A percentile compares a stretch with the other conserved stretches of the same genome.
Evolutionary conservation across 2,329 filamentous ascomycete species (phyloP).

Genomic region (Venturia carpophila): DNA sequence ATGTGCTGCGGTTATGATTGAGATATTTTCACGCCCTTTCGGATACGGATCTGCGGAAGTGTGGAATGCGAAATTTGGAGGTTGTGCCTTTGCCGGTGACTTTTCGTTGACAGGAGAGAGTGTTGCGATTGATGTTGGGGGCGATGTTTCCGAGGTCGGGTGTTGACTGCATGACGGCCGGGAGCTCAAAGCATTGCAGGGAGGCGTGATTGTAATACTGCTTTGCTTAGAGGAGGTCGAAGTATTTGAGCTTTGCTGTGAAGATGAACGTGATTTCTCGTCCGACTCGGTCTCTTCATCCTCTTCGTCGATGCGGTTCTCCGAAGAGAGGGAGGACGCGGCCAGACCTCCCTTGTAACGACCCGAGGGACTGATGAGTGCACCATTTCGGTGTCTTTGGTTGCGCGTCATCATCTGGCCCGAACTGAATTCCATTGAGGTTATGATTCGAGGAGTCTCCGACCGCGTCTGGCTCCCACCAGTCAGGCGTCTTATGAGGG

Average conservation of each 20-base stretch:
- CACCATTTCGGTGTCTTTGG: neutral
- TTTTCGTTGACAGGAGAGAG: neutral
- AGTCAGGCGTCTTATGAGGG: conserved; percentile 2
- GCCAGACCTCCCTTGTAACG: neutral
- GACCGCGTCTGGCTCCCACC: neutral
- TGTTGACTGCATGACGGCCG: neutral
- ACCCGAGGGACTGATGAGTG: neutral
- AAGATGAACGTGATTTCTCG: conserved; percentile 8
- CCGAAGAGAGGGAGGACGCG: neutral
- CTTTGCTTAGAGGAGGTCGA: conserved; percentile 4
- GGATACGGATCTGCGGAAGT: neutral
- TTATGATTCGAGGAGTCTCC: neutral
- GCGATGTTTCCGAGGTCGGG: neutral
- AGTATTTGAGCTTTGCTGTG: conserved; percentile 8
- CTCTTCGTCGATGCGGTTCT: conserved; percentile 10
- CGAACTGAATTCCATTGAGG: neutral
- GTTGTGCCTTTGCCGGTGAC: neutral
- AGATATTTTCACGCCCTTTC: neutral
- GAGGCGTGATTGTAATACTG: conserved; percentile 2
- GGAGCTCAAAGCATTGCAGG: neutral
- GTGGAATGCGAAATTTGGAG: neutral
- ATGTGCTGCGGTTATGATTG: neutral
- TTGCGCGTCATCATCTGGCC: neutral
- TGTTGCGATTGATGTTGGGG: neutral
- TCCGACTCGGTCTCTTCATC: conserved; percentile 10